Evolutionary conservation across 2,329 filamentous ascomycete species (phyloP), one percentile per base, ranked within the genome.

Genomic region (Apiospora arundinis): DNA sequence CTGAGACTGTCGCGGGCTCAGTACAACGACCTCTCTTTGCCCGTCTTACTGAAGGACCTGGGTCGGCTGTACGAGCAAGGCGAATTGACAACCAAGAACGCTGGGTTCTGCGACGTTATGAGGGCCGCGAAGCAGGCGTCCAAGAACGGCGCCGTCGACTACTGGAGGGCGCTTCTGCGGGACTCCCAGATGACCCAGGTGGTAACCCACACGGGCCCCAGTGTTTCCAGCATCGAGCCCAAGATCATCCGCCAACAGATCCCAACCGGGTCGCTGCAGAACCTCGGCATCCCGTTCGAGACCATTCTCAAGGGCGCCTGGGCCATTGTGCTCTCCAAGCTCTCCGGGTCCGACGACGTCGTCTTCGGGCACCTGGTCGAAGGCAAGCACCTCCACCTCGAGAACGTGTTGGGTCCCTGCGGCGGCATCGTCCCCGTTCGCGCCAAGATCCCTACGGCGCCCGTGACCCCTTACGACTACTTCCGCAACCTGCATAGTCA

Each of bases 261-360:
- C 23, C 74, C 83, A 0, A 76, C 86, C 0, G 82, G 81, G 8
- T 81, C 83, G 12, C 76, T 86, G 4, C 75, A 81, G 9, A 83
- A 83, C 46, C 79, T 86, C 4, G 84, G 83, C 11, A 82, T 88
- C 71, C 81, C 82, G 0, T 86, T 87, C 48, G 85, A 88, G 71
- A 85, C 86, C 0, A 83, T 90, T 2, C 81, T 90, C 45, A 89
- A 89, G 76, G 85, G 87, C 0, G 88, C 88, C 0, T 91, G 89
- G 88, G 85, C 87, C 0, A 84, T 88, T 72, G 84, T 87, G 0
- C 82, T 91, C 8, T 85, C 87, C 0, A 86, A 83, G 32, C 78
- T 89, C 12, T 85, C 86, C 0, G 84, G 82, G 0, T 81, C 78
- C 0, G 79, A 83, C 7, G 89, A 91, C 56, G 83, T 91, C 8